phyloP scores from a whole-genome alignment of 768 basidiomycete genomes.

The Russula griseocarnosa region DNA sequence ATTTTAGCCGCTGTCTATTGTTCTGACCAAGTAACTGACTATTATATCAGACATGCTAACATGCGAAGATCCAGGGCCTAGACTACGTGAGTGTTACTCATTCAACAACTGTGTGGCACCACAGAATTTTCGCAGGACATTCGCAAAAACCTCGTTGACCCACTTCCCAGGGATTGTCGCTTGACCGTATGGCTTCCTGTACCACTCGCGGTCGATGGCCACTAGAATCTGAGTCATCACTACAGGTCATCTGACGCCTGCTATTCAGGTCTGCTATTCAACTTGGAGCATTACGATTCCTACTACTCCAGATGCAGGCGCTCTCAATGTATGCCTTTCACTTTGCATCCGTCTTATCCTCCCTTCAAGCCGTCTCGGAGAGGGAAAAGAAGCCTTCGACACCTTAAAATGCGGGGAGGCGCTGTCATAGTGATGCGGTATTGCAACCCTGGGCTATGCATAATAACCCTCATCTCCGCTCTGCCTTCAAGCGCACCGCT shows the following conservation, averaged over 20 bases:
- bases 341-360: not conserved
- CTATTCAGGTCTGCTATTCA: slow-evolving; percentile 27
- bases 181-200: slow-evolving; percentile 20
- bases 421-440: slow-evolving; percentile 5
- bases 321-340: not conserved
- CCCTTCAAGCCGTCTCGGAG: not conserved
- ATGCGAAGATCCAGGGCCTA: slow-evolving; percentile 16
- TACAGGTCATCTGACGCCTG: slow-evolving; percentile 29
- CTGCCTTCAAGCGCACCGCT: not conserved
- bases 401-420: not conserved
- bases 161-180: slow-evolving; percentile 23
- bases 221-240: not conserved
- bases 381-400: not conserved
- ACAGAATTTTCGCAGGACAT: slow-evolving; percentile 20
- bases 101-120: not conserved
- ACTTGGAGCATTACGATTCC: slow-evolving; percentile 29
- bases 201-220: not conserved
- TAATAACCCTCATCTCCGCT: not conserved
- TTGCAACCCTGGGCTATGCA: not conserved
- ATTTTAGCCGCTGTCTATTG: not conserved
- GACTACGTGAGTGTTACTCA: slow-evolving; percentile 21
- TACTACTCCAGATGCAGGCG: slow-evolving; percentile 12
- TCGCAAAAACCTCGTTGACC: slow-evolving; percentile 23
- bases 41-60: slow-evolving; percentile 11
- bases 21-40: not conserved